A percentile compares a stretch with the other conserved stretches of the same genome.
Conservation (phyloP, 2,329 filamentous ascomycete genomes). For the Cryphonectria parasitica region DNA sequence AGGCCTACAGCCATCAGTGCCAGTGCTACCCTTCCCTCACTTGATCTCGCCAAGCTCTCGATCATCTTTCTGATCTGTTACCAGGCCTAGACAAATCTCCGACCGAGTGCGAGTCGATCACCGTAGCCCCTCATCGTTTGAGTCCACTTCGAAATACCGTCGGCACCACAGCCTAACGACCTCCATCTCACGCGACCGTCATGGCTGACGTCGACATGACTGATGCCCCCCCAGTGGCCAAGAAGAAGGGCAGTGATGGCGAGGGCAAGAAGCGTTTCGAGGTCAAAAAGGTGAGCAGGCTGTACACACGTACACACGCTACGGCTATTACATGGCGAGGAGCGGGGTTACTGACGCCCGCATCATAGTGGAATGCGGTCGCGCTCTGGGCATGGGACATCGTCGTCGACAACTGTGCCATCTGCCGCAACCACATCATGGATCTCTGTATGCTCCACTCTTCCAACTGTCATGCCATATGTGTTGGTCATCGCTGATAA, state of each 20-base stretch:
- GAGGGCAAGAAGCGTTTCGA: conserved; percentile 95
- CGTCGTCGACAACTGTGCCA: conserved; percentile 98
- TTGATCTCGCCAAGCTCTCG: neutral
- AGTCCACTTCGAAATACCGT: neutral
- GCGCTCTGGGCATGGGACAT: conserved; percentile 99
- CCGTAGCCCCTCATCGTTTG: neutral
- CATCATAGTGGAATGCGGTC: conserved; percentile 89
- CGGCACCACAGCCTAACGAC: neutral
- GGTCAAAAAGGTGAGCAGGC: conserved; percentile 83
- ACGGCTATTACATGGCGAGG: conserved; percentile 11
- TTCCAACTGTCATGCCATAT: neutral
- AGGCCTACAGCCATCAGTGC: neutral
- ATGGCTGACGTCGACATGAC: conserved; percentile 99
- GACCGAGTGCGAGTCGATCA: neutral
- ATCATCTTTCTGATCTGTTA: neutral
- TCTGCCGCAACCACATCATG: conserved; percentile 99
- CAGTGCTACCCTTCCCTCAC: neutral
- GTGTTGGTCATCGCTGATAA: neutral
- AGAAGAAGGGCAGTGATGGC: conserved; percentile 49
- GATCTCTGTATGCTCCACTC: conserved; percentile 74
- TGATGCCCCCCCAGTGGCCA: conserved; percentile 70
- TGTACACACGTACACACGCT: neutral
- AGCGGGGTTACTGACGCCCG: conserved; percentile 14
- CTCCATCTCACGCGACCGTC: neutral
- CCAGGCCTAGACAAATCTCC: neutral